Percentiles rank a stretch among this genome's conserved stretches.
Conservation (phyloP, 495 filamentous ascomycete genomes). For the Thozetella sp. region DNA sequence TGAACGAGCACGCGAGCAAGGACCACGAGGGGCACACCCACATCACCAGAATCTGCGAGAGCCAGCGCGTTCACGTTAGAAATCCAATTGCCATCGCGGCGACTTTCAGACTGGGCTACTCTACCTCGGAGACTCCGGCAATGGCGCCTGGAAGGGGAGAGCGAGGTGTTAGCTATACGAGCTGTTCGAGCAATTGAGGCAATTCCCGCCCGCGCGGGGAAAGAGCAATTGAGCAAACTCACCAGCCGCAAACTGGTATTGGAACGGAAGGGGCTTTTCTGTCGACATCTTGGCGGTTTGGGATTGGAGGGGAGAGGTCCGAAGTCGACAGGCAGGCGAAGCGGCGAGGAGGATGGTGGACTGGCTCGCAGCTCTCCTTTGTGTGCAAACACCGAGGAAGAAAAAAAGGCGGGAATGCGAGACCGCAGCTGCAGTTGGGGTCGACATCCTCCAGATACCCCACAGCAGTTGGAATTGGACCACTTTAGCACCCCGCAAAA, state of each 20-base stretch:
- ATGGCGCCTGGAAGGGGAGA: slow-evolving; percentile 18
- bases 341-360: not conserved
- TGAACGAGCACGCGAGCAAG: slow-evolving; percentile 15
- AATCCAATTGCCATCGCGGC: slow-evolving; percentile 17
- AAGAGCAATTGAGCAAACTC: slow-evolving; percentile 9
- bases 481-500: no score
- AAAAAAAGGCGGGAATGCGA: no score
- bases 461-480: no score
- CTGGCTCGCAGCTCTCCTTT: no score
- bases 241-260: slow-evolving; percentile 36
- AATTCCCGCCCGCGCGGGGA: slow-evolving; percentile 5
- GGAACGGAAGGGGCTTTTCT: slow-evolving; percentile 32
- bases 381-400: no score
- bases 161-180: slow-evolving; percentile 18
- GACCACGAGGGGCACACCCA: slow-evolving; percentile 36
- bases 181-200: slow-evolving; percentile 7
- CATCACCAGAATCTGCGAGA: slow-evolving; percentile 80
- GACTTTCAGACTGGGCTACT: slow-evolving; percentile 6
- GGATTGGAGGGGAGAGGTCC: not conserved
- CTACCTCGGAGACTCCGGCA: slow-evolving; percentile 27
- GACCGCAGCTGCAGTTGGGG: no score
- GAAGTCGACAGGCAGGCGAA: not conserved
- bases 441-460: no score
- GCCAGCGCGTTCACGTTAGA: slow-evolving; percentile 28
- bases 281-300: slow-evolving; percentile 22